Percentiles rank a stretch among this genome's conserved stretches.
Conservation (phyloP, 805 yeast species). For the Myxozyma melibiosi region DNA sequence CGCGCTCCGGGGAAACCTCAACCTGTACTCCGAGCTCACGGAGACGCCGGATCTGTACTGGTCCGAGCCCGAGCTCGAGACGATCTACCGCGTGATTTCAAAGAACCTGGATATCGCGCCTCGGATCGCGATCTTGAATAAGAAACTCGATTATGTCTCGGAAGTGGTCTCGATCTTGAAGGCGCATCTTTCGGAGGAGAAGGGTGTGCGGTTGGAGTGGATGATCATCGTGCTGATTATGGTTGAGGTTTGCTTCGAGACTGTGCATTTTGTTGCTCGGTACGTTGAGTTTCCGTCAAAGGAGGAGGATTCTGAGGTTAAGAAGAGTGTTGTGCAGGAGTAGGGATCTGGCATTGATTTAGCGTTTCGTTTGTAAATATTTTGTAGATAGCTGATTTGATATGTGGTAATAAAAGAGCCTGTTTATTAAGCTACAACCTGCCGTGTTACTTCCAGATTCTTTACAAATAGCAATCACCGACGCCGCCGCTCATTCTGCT, state of each 20-base stretch:
- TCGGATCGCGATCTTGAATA: constrained; percentile 75
- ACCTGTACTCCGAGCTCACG: constrained; percentile 81
- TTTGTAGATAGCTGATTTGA: too few species aligned
- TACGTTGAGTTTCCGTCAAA: constrained; percentile 7
- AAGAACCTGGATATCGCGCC: constrained; percentile 73
- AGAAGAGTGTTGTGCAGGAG: too few species aligned
- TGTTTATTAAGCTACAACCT: too few species aligned
- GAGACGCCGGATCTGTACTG: constrained; percentile 94
- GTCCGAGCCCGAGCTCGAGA: constrained; percentile 85
- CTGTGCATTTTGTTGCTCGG: constrained; percentile 67
- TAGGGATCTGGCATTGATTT: too few species aligned
- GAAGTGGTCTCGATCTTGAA: constrained; percentile 82
- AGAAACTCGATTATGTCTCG: constrained; percentile 85
- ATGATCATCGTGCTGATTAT: constrained; percentile 79
- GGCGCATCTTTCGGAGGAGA: constrained; percentile 72
- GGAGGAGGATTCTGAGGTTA: neutral
- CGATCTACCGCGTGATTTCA: constrained; percentile 70
- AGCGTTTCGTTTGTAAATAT: too few species aligned
- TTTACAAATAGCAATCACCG: neutral
- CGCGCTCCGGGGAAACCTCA: constrained; percentile 76
- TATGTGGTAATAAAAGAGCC: too few species aligned
- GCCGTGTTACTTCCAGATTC: too few species aligned
- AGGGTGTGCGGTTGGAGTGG: constrained; percentile 80
- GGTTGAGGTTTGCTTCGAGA: constrained; percentile 83
- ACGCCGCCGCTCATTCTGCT: neutral